Base-by-base conservation (phyloP, 108 stramenopile species). In the Chaetoceros muelleri region DNA sequence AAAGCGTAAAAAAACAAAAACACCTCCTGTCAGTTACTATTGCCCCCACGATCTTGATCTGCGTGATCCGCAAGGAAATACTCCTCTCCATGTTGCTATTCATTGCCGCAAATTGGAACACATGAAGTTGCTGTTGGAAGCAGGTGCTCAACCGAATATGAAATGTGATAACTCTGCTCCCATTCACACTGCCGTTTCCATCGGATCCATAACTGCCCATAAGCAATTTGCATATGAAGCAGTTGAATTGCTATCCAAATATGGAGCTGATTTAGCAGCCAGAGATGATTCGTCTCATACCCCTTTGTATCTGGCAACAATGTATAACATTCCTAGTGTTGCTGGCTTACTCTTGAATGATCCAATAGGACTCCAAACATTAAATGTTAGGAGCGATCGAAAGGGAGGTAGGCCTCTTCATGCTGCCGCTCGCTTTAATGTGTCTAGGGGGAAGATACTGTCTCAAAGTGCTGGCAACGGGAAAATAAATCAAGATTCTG, bases 31-130 rank as follows among this genome's bases (percentile, higher is more conserved):
- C 23, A 64, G 60, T 22, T 89, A 65, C 56, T 79, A 73, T 58
- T 89, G 82, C 60, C 87, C 87, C 1, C 74, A 85, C 60, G 78
- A 93, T 56, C 55, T 93, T 8, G 87, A 93, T 58, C 86, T 85
- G 51, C 72, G 88, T 3, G 93, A 94, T 44, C 78, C 67, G 40
- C 88, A 90, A 63, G 93, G 87, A 61, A 94, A 90, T 64, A 94
- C 93, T 13, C 82, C 93, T 1, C 67, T 94, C 17, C 93, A 94
- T 61, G 63, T 94, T 28, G 93, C 93, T 17, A 84, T 94, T 48
- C 87, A 79, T 52, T 62, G 75, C 24, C 55, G 86, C 22, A 90
- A 90, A 53, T 61, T 94, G 19, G 81, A 85, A n/a, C 81, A 87
- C 57, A 81, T 87, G 24, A 80, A 79, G 49, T 52, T 87, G 17